phyloP scores from a whole-genome alignment of 2,329 filamentous ascomycete species.

The Helotiales sp. region DNA sequence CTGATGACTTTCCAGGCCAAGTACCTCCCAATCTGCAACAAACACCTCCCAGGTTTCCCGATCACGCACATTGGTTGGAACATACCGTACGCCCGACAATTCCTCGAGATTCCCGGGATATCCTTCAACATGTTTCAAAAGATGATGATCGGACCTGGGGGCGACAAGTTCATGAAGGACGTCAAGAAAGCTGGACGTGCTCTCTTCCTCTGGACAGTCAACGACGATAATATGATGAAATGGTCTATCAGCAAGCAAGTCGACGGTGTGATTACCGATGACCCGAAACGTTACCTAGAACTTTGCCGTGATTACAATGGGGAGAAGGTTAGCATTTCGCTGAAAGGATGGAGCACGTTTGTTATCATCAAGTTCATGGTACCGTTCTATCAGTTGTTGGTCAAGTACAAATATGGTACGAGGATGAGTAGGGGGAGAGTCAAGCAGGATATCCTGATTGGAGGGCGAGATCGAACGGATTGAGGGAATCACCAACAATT shows the following conservation, averaged over 20 bases:
- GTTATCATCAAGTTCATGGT: constrained; percentile 33
- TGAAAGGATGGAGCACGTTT: constrained; percentile 21
- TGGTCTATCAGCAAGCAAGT: constrained; percentile 72
- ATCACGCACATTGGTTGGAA: constrained; percentile 72
- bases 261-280: constrained; percentile 86
- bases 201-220: constrained; percentile 87
- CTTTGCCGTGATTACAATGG: constrained; percentile 53
- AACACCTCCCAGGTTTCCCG: constrained; percentile 66
- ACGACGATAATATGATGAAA: constrained; percentile 77
- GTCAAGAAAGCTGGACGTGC: constrained; percentile 60
- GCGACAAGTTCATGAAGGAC: constrained; percentile 67
- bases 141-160: constrained; percentile 70
- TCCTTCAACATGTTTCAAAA: constrained; percentile 79
- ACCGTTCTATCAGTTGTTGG: constrained; percentile 28
- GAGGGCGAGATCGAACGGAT: neutral
- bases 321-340: constrained; percentile 24
- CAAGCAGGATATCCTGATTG: constrained; percentile 11
- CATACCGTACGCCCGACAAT: constrained; percentile 65
- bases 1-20: constrained; percentile 62
- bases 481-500: neutral
- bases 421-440: constrained; percentile 2
- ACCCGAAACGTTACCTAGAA: constrained; percentile 71
- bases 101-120: constrained; percentile 69
- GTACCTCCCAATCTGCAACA: constrained; percentile 67
- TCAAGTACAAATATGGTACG: constrained; percentile 28